phyloP scores from a whole-genome alignment of 441 rosid species.

The Erodium trifolium region DNA sequence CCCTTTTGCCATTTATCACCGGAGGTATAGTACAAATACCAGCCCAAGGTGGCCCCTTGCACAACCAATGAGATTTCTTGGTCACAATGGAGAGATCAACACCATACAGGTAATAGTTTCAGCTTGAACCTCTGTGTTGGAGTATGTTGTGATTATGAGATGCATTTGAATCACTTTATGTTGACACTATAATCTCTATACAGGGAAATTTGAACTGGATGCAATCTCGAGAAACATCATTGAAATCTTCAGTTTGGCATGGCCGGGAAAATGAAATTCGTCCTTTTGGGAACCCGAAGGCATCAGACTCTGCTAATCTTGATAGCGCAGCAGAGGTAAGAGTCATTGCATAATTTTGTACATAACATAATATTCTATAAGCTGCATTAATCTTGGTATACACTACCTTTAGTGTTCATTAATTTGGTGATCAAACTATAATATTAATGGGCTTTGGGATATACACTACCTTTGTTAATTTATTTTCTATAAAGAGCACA shows the following conservation, averaged over 20 bases:
- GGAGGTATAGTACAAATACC: constrained; percentile 96
- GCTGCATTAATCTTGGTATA: neutral
- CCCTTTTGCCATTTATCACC: constrained; percentile 94
- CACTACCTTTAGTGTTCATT: neutral
- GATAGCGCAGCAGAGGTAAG: constrained; percentile 97
- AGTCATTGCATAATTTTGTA: constrained; percentile 17
- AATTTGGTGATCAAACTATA: neutral
- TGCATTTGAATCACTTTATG: constrained; percentile 17
- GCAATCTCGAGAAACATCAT: constrained; percentile 93
- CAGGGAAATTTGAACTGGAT: constrained; percentile 99
- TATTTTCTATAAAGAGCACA: neutral
- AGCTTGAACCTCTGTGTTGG: constrained; percentile 11
- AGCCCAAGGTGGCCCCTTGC: constrained; percentile 99
- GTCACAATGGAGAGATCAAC: constrained; percentile 99
- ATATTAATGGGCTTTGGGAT: neutral
- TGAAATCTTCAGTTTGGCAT: constrained; percentile 90
- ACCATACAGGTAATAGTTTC: constrained; percentile 68
- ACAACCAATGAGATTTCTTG: constrained; percentile 99
- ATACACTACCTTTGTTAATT: neutral
- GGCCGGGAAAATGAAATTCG: constrained; percentile 96
- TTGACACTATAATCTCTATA: constrained; percentile 22
- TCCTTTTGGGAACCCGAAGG: constrained; percentile 91
- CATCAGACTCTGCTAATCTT: constrained; percentile 96
- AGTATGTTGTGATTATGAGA: constrained; percentile 14
- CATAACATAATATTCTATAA: neutral